Conservation (phyloP, 108 stramenopile genomes). For the Schizochytrium sp. region DNA sequence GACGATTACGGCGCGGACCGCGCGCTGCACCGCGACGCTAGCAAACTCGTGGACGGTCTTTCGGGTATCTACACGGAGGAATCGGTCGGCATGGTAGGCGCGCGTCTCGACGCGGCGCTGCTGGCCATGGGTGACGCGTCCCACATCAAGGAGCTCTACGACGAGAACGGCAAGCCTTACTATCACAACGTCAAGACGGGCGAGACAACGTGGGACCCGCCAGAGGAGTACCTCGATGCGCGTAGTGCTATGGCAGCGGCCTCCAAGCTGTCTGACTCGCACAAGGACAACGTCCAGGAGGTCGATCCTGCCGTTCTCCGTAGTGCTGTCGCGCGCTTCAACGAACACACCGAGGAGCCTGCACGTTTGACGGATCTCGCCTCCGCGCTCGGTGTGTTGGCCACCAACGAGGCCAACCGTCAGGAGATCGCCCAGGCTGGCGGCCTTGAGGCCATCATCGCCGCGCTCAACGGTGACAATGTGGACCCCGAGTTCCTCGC, state of each 20-base stretch:
- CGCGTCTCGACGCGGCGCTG: not conserved
- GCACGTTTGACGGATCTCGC: not conserved
- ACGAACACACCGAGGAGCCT: not conserved
- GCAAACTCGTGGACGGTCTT: not conserved
- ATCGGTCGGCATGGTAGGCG: not conserved
- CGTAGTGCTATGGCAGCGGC: not conserved
- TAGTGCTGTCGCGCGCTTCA: not conserved
- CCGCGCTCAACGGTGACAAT: not conserved
- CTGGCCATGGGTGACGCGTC: not conserved
- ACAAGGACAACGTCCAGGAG: conserved; percentile 11
- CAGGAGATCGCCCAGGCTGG: not conserved
- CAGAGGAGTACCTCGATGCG: not conserved
- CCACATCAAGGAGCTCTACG: conserved; percentile 7
- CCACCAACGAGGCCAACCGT: not conserved
- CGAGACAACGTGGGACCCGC: not conserved
- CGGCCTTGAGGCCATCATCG: conserved; percentile 4
- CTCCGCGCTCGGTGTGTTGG: not conserved
- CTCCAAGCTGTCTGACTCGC: not conserved
- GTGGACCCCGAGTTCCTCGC: not conserved
- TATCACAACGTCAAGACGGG: conserved; percentile 20
- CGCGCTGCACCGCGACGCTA: not conserved
- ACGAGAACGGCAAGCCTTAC: conserved; percentile 15
- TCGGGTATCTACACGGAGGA: not conserved
- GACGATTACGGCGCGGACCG: not conserved
- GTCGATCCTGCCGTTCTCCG: not conserved